A percentile compares a stretch with the other conserved stretches of the same genome.
phyloP scores from a whole-genome alignment of 176 grass and related monocot species.

The Luzula sylvatica region DNA sequence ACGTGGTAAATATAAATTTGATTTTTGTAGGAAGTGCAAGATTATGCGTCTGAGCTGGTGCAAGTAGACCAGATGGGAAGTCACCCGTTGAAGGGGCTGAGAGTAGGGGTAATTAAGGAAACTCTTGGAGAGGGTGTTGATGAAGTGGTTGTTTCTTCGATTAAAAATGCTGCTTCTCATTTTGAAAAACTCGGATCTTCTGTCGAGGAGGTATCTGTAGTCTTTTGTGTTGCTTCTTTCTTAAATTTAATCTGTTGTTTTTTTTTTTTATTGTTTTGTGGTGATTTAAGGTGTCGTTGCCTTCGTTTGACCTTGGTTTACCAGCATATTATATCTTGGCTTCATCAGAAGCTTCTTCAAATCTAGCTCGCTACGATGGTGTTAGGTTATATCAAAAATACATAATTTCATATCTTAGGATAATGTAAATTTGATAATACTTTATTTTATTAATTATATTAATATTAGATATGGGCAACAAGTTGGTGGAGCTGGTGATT shows the following conservation, averaged over 20 bases:
- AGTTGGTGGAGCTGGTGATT: conserved; percentile 44
- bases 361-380: conserved; percentile 95
- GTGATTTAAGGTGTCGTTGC: conserved; percentile 61
- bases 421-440: too few relatives aligned
- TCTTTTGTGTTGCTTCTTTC: conserved; percentile 4
- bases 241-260: conserved; percentile 15
- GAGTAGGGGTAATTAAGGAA: conserved; percentile 74
- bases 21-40: conserved; percentile 48
- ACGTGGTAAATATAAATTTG: conserved; percentile 1
- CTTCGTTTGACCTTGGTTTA: conserved; percentile 88
- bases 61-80: conserved; percentile 51
- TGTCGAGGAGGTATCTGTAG: conserved; percentile 57
- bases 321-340: conserved; percentile 92
- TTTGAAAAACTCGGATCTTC: conserved; percentile 70
- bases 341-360: conserved; percentile 93
- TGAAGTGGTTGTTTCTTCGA: conserved; percentile 51
- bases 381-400: too few relatives aligned
- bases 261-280: conserved; percentile 12
- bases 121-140: conserved; percentile 83
- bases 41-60: conserved; percentile 57
- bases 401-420: too few relatives aligned
- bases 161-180: conserved; percentile 60
- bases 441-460: not conserved
- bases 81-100: conserved; percentile 74
- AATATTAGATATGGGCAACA: conserved; percentile 74